Base-by-base conservation (phyloP, 495 filamentous ascomycete species). In the Glonium stellatum region DNA sequence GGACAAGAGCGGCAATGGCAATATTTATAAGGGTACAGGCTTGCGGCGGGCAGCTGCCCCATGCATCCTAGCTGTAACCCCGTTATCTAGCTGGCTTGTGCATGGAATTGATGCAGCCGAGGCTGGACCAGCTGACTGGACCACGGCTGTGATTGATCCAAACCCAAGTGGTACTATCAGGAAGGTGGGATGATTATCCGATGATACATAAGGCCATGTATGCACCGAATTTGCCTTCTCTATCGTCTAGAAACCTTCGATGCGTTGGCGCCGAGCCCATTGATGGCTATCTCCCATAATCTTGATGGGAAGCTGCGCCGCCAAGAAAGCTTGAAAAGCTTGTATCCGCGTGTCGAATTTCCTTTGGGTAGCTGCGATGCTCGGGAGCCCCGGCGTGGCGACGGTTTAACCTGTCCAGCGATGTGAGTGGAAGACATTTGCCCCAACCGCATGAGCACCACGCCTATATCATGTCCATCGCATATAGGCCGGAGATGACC, bases 171-270 rank as follows among this genome's bases (percentile, higher is more conserved):
- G 31, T 58, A 50, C 31, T 63, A 58, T 63, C 60, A 44, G 55
- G 60, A 63, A 63, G 60, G 60, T 63, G 60, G 44, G 48, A 63
- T 58, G 55, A 37, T 53, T 19, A 54, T 47, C 46, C 54, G 54
- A 31, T 21, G 5, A 22, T 22, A 27, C 25, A 12, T 12, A 54
- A 25, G 35, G 34, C 55, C 25, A 51, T 5, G 36, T 8, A 8
- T 39, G 15, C 8, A 8, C 36, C 8, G 36, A 8, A 8, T 39
- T 39, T 8, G 15, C 36, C 15, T 15, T 35, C 31, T 5, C 19
- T 11, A 18, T 22, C 37, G 39, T 54, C 53, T 62, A 57, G 59
- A 57, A 62, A 52, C n/a, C 44, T 62, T 62, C 53, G 27, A 54
- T 35, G 52, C 52, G n/a, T n/a, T 39, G 8, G 36, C 15, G 36